Evolutionary conservation across 2,329 filamentous ascomycete genomes (phyloP).

Genomic region (Clarireedia hainanense): DNA sequence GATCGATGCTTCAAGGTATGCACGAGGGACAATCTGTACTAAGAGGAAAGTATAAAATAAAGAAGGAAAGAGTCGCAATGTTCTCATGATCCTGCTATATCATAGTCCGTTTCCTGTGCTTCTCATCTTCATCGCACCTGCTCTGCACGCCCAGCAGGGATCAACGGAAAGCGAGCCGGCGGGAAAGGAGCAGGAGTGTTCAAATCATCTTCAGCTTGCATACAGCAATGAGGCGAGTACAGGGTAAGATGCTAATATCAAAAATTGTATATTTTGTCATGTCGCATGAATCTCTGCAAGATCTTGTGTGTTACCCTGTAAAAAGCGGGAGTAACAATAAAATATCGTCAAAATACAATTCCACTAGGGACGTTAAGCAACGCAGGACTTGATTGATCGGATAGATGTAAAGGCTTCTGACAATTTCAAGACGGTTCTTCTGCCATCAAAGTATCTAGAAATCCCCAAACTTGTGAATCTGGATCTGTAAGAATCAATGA

Average conservation of each 20-base stretch:
- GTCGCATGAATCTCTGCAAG: constrained; percentile 4
- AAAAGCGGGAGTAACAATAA: constrained; percentile 6
- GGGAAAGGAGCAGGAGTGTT: neutral
- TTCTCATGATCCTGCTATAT: constrained; percentile 8
- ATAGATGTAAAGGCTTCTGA: neutral
- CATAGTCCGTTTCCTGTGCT: neutral
- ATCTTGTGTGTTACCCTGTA: constrained; percentile 1
- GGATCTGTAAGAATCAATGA: neutral
- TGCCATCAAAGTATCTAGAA: neutral
- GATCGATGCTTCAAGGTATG: neutral
- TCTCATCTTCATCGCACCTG: neutral
- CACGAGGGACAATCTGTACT: neutral
- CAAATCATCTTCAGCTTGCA: neutral
- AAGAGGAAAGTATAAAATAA: constrained; percentile 2
- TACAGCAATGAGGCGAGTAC: neutral
- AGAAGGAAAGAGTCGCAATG: neutral
- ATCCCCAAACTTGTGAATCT: neutral
- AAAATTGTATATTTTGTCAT: neutral
- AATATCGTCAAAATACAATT: constrained; percentile 2
- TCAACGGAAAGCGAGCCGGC: neutral
- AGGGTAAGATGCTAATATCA: neutral
- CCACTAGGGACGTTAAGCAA: neutral
- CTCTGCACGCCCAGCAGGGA: neutral
- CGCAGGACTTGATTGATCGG: neutral
- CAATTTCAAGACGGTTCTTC: neutral